A percentile compares a stretch with the other conserved stretches of the same genome.
phyloP scores from a whole-genome alignment of 2,329 filamentous ascomycete genomes.

The Penicillium digitatum region DNA sequence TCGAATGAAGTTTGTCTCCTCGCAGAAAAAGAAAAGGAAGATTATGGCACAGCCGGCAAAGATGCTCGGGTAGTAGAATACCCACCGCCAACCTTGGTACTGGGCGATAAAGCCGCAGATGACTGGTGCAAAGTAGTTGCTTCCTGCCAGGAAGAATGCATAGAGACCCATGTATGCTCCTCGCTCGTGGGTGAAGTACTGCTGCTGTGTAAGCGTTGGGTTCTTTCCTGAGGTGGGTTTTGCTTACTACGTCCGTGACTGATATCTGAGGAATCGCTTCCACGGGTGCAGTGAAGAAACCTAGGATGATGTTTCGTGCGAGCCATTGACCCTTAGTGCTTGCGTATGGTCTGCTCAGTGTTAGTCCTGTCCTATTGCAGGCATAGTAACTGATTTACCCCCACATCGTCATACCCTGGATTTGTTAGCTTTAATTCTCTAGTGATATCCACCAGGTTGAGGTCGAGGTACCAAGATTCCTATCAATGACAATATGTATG shows the following conservation, averaged over 20 bases:
- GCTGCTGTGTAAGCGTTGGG: background rate
- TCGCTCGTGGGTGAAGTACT: conserved; percentile 45
- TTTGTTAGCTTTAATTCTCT: background rate
- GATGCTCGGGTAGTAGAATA: conserved; percentile 52
- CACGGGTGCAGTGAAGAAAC: conserved; percentile 42
- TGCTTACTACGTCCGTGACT: conserved; percentile 42
- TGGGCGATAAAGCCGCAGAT: conserved; percentile 48
- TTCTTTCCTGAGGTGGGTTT: background rate
- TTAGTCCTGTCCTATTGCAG: background rate
- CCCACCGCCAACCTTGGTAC: conserved; percentile 48
- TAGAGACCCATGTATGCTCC: conserved; percentile 43
- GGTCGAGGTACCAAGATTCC: conserved; percentile 30
- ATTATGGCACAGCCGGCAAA: conserved; percentile 46
- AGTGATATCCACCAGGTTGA: background rate
- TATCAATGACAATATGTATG: conserved; percentile 33
- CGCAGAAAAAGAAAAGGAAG: conserved; percentile 53
- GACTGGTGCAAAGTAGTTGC: conserved; percentile 45
- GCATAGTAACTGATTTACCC: conserved; percentile 24
- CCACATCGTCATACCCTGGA: conserved; percentile 30
- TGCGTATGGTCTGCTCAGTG: conserved; percentile 29
- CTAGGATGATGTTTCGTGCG: conserved; percentile 35
- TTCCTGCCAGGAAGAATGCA: conserved; percentile 40
- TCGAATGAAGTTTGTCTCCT: conserved; percentile 52
- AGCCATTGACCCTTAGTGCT: conserved; percentile 39
- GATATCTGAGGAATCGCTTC: conserved; percentile 42